Percentiles rank a stretch among this genome's conserved stretches.
Evolutionary conservation across 352 stramenopile species (phyloP).

Genomic region (Pythium biforme): DNA sequence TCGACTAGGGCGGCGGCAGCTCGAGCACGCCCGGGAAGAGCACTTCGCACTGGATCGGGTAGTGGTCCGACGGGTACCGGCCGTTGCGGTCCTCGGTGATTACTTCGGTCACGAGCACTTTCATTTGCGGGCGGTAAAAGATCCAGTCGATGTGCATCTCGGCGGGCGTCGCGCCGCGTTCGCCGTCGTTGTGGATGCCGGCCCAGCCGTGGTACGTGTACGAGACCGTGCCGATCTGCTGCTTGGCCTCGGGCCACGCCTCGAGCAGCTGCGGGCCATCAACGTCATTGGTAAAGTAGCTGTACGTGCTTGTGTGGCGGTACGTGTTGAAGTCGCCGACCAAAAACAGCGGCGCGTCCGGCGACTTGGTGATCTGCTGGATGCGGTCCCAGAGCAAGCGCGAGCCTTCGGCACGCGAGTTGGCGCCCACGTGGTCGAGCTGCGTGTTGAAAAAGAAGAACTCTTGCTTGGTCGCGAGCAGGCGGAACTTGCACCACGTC

Average conservation of each 20-base stretch:
- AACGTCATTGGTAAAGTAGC: constrained; percentile 69
- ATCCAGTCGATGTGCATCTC: constrained; percentile 90
- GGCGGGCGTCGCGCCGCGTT: constrained; percentile 57
- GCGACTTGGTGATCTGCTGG: constrained; percentile 33
- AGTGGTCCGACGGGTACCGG: constrained; percentile 85
- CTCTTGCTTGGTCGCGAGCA: constrained; percentile 33
- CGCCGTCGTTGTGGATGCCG: constrained; percentile 79
- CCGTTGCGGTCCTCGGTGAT: constrained; percentile 82
- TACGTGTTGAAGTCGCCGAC: constrained; percentile 88
- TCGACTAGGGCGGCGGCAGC: constrained; percentile 34
- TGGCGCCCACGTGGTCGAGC: constrained; percentile 35
- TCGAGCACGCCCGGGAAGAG: constrained; percentile 66
- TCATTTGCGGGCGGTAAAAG: constrained; percentile 80
- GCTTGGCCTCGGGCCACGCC: constrained; percentile 65
- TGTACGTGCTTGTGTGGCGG: constrained; percentile 76
- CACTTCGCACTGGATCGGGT: constrained; percentile 81
- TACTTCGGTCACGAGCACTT: constrained; percentile 71
- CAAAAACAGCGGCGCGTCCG: constrained; percentile 62
- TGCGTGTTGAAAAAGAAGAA: constrained; percentile 48
- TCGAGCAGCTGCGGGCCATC: constrained; percentile 64
- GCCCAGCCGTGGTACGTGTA: constrained; percentile 88
- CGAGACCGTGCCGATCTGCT: constrained; percentile 72
- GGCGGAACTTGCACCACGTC: constrained; percentile 38
- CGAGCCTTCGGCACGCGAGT: constrained; percentile 29
- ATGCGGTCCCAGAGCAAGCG: constrained; percentile 33